Conservation (phyloP, 1,139 yeast species). For the Hemisphaericaspora xylanilytica region DNA sequence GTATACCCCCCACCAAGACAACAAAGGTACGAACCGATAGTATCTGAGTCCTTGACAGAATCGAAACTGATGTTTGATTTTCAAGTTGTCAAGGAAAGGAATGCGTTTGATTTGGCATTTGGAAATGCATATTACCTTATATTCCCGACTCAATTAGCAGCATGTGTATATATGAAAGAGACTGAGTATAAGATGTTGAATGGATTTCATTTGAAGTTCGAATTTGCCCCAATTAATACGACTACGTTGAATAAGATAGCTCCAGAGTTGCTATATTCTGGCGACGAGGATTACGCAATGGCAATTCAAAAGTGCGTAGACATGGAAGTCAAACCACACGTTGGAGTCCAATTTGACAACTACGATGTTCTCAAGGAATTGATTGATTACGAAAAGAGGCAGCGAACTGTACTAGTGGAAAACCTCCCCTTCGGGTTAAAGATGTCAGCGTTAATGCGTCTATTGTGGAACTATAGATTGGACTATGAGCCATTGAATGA, state of each 20-base stretch:
- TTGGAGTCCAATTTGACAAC: not conserved
- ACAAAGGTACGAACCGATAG: slow-evolving; percentile 20
- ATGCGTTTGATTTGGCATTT: slow-evolving; percentile 42
- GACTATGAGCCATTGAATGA: slow-evolving; percentile 9
- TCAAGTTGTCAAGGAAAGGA: slow-evolving; percentile 46
- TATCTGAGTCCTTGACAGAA: not conserved
- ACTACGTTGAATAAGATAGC: not conserved
- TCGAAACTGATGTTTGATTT: slow-evolving; percentile 22
- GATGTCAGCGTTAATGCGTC: slow-evolving; percentile 27
- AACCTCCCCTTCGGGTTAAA: slow-evolving; percentile 44
- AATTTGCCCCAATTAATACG: slow-evolving; percentile 34
- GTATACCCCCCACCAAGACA: slow-evolving; percentile 34
- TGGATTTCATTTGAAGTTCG: slow-evolving; percentile 46
- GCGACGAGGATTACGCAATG: not conserved
- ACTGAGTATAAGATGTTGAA: slow-evolving; percentile 48
- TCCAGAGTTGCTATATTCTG: not conserved
- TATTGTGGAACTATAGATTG: slow-evolving; percentile 43
- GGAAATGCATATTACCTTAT: slow-evolving; percentile 51
- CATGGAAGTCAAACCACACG: not conserved
- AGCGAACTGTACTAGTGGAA: slow-evolving; percentile 30
- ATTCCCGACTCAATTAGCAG: slow-evolving; percentile 47
- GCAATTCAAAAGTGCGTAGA: not conserved
- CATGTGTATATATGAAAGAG: slow-evolving; percentile 50
- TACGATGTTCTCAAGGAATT: slow-evolving; percentile 5
- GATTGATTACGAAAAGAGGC: slow-evolving; percentile 11